Evolutionary conservation across 2,329 filamentous ascomycete genomes (phyloP), one percentile per base, ranked within the genome.

Genomic region (Apiospora malaysiana): DNA sequence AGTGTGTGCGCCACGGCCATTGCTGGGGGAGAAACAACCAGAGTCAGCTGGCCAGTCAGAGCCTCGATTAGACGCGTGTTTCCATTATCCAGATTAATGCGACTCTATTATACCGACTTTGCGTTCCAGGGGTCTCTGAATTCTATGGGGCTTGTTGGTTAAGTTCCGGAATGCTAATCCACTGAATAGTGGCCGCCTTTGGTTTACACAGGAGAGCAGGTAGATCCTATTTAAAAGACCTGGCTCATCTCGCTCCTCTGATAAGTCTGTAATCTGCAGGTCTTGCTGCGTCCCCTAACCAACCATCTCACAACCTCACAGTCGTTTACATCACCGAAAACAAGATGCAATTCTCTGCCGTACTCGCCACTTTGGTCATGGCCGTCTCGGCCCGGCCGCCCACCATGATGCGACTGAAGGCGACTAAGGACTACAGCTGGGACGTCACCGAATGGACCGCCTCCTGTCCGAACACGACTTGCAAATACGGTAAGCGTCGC

Each of bases 371-470:
- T 40, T 69, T 77, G n/a, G 74, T 70, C 42, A 27, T 71, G 42
- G 76, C 73, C 56, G 71, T 72, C 66, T 75, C 73, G 25, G 74
- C 73, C 72, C 72, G 72, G 21, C 73, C 75, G 25, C 75, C 74
- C 16, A 66, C 37, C 2, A 66, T 77, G n/a, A 74, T 78, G 71
- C 72, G 66, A 12, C 71, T 78, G 51, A 69, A 73, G 27, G 74
- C 78, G 21, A 70, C 68, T 21, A 12, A 73, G 16, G 56, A 66
- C 69, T 80, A 79, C 65, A 67, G 72, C 21, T 80, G 78, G 78
- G 68, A 70, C 4, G 76, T 80, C 27, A 78, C 77, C 6, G 72
- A 69, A 27, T 79, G 78, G 78, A 76, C 68, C 37, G 74, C 74
- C 16, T 74, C 73, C n/a, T 77, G 75, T 32, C 70, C 70, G 1